Evolutionary conservation across 345 rosid genomes (phyloP).

Genomic region (Populus davidiana): DNA sequence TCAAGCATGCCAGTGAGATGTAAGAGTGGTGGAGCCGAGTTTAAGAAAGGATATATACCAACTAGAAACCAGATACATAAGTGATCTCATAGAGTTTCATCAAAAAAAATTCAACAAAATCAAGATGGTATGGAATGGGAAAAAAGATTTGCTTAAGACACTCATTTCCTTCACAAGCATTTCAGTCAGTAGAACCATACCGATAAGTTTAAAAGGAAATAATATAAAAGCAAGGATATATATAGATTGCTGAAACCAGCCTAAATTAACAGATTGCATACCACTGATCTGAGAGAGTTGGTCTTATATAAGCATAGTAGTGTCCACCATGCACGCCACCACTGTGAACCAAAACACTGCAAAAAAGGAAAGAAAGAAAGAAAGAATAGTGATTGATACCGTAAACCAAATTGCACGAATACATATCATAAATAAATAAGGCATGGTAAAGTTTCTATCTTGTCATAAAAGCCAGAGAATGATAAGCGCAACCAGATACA

Average conservation of each 20-base stretch:
- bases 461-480: neutral
- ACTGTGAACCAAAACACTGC: constrained; percentile 96
- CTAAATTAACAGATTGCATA: constrained; percentile 27
- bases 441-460: neutral
- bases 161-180: neutral
- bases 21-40: neutral
- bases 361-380: constrained; percentile 10
- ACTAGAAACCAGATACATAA: too few relatives aligned
- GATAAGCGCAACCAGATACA: neutral
- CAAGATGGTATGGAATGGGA: neutral
- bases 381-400: neutral
- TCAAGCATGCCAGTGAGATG: neutral
- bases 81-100: too few relatives aligned
- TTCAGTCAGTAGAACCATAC: neutral
- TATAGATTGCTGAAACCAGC: neutral
- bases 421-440: neutral
- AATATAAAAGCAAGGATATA: neutral
- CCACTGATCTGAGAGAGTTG: constrained; percentile 96
- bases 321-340: constrained; percentile 99
- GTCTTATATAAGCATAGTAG: constrained; percentile 93
- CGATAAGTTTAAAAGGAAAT: neutral
- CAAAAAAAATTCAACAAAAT: neutral
- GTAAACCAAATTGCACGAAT: neutral
- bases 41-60: neutral
- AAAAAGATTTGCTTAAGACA: neutral